A percentile compares a stretch with the other conserved stretches of the same genome.
These are phyloP conservation scores for Trametopsis cervina DNA, from an alignment of 768 basidiomycete genomes.

Conservation along the genomic window DNA sequence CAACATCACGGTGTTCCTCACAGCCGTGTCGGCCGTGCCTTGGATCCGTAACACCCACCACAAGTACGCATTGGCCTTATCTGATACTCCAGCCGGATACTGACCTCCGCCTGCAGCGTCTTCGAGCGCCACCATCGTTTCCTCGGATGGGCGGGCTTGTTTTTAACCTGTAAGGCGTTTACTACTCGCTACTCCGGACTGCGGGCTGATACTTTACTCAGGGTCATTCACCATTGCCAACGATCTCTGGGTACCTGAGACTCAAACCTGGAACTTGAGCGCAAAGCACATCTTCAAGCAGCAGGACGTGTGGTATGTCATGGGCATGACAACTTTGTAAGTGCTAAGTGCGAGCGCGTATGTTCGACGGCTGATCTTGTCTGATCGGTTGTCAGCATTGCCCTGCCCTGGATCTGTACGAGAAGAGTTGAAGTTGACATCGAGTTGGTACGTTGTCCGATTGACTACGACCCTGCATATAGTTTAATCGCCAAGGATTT, in stretches of 20 bases:
- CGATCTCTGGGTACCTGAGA: conserved; percentile 52
- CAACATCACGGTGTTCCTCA: conserved; percentile 47
- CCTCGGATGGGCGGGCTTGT: conserved; percentile 63
- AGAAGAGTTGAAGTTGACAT: conserved; percentile 69
- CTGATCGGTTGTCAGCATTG: conserved; percentile 36
- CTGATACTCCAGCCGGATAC: neutral
- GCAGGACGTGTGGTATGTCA: conserved; percentile 73
- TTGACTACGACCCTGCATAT: no score
- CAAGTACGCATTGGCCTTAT: conserved; percentile 42
- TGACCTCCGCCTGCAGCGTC: conserved; percentile 37
- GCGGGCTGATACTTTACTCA: conserved; percentile 19
- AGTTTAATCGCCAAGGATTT: neutral
- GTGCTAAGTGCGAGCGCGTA: conserved; percentile 18
- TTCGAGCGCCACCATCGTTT: conserved; percentile 80
- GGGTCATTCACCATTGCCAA: conserved; percentile 66
- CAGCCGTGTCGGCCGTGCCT: conserved; percentile 61
- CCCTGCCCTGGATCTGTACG: conserved; percentile 70
- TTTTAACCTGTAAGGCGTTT: conserved; percentile 40
- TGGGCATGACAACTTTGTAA: conserved; percentile 70
- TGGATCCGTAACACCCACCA: conserved; percentile 79
- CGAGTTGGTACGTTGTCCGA: conserved; percentile 62
- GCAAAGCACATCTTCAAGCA: conserved; percentile 51
- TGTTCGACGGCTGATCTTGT: neutral
- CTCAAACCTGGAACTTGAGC: conserved; percentile 49
- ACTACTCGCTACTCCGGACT: neutral